A percentile compares a stretch with the other conserved stretches of the same genome.
Conservation (phyloP, 2,329 filamentous ascomycete species). For the Penicillium decumbens region DNA sequence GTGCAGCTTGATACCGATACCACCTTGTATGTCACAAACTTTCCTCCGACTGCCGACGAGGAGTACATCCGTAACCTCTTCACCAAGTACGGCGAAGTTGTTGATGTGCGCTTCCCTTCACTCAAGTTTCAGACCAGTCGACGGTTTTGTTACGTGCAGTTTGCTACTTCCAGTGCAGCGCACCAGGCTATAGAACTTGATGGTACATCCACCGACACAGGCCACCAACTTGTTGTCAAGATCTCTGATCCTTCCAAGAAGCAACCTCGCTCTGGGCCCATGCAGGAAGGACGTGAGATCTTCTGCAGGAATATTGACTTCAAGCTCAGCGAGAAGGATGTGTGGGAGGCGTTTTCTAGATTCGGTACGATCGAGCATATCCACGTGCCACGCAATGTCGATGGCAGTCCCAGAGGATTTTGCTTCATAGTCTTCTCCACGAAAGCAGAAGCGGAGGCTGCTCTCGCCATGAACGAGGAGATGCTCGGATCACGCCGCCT, state of each 20-base stretch:
- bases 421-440: constrained; percentile 74
- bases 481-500: constrained; percentile 65
- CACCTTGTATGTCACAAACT: constrained; percentile 88
- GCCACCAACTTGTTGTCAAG: constrained; percentile 67
- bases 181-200: constrained; percentile 68
- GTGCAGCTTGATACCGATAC: constrained; percentile 71
- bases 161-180: constrained; percentile 64
- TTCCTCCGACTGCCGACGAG: constrained; percentile 56
- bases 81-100: constrained; percentile 69
- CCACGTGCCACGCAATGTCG: constrained; percentile 64
- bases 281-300: constrained; percentile 82
- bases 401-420: constrained; percentile 68
- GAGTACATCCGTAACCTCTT: constrained; percentile 54
- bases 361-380: constrained; percentile 71
- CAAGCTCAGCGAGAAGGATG: constrained; percentile 60
- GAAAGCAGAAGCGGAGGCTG: constrained; percentile 62
- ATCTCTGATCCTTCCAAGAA: constrained; percentile 78
- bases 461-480: constrained; percentile 64
- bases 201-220: constrained; percentile 63
- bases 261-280: constrained; percentile 72
- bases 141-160: constrained; percentile 95
- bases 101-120: constrained; percentile 84
- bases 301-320: constrained; percentile 68
- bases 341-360: constrained; percentile 66
- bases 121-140: constrained; percentile 83